A percentile compares a stretch with the other conserved stretches of the same genome.
Evolutionary conservation across 176 grass and related monocot species (phyloP).

Genomic region (Paspalum vaginatum): DNA sequence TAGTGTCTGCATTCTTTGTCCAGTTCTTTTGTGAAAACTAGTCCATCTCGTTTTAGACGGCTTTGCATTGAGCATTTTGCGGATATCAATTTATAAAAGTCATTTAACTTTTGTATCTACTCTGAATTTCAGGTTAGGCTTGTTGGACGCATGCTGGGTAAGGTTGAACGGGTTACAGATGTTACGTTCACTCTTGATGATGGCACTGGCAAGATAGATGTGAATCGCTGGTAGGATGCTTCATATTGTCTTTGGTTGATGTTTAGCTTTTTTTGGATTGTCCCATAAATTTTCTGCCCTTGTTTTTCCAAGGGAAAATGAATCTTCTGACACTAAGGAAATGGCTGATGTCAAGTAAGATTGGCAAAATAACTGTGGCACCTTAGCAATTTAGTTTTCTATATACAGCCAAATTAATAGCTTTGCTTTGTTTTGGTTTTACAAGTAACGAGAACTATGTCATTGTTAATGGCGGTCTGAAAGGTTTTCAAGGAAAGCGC

Average conservation of each 20-base stretch:
- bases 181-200: conserved; percentile 78
- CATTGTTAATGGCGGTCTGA: conserved; percentile 74
- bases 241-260: conserved; percentile 7
- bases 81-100: background rate
- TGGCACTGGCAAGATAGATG: conserved; percentile 74
- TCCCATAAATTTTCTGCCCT: background rate
- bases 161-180: conserved; percentile 74
- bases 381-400: conserved; percentile 13
- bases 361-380: background rate
- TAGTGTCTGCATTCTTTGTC: background rate
- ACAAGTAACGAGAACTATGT: conserved; percentile 78
- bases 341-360: conserved; percentile 70
- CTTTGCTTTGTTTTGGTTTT: conserved; percentile 25
- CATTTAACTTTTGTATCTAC: conserved; percentile 19
- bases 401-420: conserved; percentile 24
- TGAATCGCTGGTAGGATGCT: conserved; percentile 76
- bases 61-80: conserved; percentile 6
- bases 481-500: conserved; percentile 89
- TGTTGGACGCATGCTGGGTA: conserved; percentile 74
- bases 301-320: conserved; percentile 65
- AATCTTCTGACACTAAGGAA: conserved; percentile 68
- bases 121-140: conserved; percentile 70
- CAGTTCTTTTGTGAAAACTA: conserved; percentile 2
- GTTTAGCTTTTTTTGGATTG: background rate
- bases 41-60: background rate